Conservation (phyloP, 2,329 filamentous ascomycete species). For the Ophiostoma novo-ulmi region DNA sequence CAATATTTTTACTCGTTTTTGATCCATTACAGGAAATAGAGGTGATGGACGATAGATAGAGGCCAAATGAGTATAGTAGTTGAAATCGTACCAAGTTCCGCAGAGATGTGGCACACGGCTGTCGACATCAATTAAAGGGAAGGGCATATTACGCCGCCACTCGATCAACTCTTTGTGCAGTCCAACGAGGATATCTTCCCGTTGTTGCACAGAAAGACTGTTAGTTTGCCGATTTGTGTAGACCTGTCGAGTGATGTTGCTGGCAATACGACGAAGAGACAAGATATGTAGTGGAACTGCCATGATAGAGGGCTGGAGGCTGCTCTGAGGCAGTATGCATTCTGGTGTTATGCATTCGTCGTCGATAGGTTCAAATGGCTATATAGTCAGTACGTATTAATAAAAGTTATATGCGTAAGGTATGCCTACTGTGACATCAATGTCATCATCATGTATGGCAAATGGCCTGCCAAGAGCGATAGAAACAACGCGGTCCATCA, state of each 20-base stretch:
- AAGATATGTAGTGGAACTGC: conserved; percentile 42
- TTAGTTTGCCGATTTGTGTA: conserved; percentile 29
- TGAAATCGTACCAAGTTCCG: conserved; percentile 44
- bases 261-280: conserved; percentile 38
- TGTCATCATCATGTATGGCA: conserved; percentile 44
- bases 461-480: conserved; percentile 42
- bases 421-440: conserved; percentile 33
- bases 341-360: conserved; percentile 34
- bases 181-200: conserved; percentile 34
- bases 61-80: conserved; percentile 44
- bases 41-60: conserved; percentile 44
- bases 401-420: too few species aligned
- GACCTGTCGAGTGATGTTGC: conserved; percentile 38
- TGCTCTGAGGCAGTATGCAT: not conserved
- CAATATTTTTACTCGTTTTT: conserved; percentile 36
- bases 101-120: conserved; percentile 41
- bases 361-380: conserved; percentile 38
- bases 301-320: conserved; percentile 36
- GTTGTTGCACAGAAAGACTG: conserved; percentile 18
- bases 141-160: conserved; percentile 44
- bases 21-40: conserved; percentile 37
- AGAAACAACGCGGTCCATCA: conserved; percentile 47
- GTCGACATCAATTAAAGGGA: conserved; percentile 39
- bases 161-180: conserved; percentile 40
- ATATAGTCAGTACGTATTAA: not conserved